Base-by-base conservation (phyloP, 345 rosid species). In the Fremontodendron californicum region DNA sequence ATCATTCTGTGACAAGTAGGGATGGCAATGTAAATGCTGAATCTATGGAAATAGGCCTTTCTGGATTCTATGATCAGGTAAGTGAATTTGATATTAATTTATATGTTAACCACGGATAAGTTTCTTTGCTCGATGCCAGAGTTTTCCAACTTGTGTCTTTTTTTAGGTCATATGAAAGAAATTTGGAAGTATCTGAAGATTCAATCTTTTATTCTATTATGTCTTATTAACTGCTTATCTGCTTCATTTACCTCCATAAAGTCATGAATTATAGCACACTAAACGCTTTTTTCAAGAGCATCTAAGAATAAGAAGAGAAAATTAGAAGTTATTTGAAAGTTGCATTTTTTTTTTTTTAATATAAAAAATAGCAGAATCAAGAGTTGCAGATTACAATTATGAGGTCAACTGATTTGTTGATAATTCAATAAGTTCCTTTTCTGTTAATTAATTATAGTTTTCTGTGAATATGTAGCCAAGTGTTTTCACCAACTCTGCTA, bases 11-110 rank as follows among this genome's bases (percentile, higher is more conserved):
- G 15, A 46, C 81, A 52, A 84, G 51, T 83, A 85, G 87, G 77
- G 97, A 92, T 29, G 97, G 89, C 52, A 82, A 72, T 71, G 76
- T 78, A 64, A 82, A 55, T 75, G 35, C 61, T 19, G 97, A 94
- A 16, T 49, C 82, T 77, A 80, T 81, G 74, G 97, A 87, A 72
- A 78, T 91, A 5, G 97, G 89, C 83, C 90, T 91, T 74, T 84
- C 85, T 72, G 97, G 90, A 79, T 91, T 94, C 48, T 86, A 78
- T 21, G 90, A 86, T n/a, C 93, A 88, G 98, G 98, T 93, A 51
- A 0, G 18, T 19, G 57, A 51, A 18, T 51, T 51, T 19, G 23
- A 16, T 51, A 51, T 51, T 18, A 51, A 51, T 51, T 51, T 51
- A 4, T 45, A 45, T 51, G 21, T 51, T 23, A 19, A 51, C 23